A percentile compares a stretch with the other conserved stretches of the same genome.
phyloP scores from a whole-genome alignment of 2,329 filamentous ascomycete genomes.

The Helicocarpus griseus region DNA sequence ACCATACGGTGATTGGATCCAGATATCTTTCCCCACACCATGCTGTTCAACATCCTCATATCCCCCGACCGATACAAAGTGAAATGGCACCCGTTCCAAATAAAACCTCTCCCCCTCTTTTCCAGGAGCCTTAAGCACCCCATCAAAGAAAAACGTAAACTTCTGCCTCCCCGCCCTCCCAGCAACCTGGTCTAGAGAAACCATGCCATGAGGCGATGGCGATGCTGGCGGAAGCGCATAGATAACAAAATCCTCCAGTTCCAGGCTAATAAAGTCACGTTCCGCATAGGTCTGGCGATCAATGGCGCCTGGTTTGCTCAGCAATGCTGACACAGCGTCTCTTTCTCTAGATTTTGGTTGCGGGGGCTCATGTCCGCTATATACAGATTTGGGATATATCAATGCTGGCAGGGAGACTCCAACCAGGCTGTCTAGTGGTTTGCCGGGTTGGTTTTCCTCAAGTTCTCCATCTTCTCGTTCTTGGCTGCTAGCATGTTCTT shows the following conservation, averaged over 20 bases:
- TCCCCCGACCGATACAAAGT: slow-evolving; percentile 53
- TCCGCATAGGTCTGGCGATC: slow-evolving; percentile 11
- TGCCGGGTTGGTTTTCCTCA: neutral
- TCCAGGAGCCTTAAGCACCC: slow-evolving; percentile 37
- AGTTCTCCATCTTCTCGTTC: neutral
- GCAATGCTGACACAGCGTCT: slow-evolving; percentile 22
- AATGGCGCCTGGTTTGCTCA: slow-evolving; percentile 13
- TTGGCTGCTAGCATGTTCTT: too few relatives aligned
- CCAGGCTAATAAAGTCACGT: slow-evolving; percentile 34
- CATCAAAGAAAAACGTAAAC: slow-evolving; percentile 48
- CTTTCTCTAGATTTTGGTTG: slow-evolving; percentile 19
- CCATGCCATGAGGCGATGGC: slow-evolving; percentile 40
- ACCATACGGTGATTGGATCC: slow-evolving; percentile 47
- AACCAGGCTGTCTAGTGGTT: neutral
- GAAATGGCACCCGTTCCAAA: slow-evolving; percentile 49
- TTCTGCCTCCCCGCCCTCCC: slow-evolving; percentile 23
- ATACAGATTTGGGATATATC: slow-evolving; percentile 18
- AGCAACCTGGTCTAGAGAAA: slow-evolving; percentile 45
- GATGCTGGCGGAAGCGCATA: slow-evolving; percentile 36
- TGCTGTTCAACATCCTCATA: slow-evolving; percentile 47
- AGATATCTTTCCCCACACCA: slow-evolving; percentile 45
- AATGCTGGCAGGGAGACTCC: slow-evolving; percentile 10
- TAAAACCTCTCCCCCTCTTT: slow-evolving; percentile 31
- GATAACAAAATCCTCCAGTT: slow-evolving; percentile 49
- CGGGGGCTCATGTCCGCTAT: slow-evolving; percentile 14